phyloP scores from a whole-genome alignment of 2,329 filamentous ascomycete genomes.

The Mycosphaerelloides madeirae region DNA sequence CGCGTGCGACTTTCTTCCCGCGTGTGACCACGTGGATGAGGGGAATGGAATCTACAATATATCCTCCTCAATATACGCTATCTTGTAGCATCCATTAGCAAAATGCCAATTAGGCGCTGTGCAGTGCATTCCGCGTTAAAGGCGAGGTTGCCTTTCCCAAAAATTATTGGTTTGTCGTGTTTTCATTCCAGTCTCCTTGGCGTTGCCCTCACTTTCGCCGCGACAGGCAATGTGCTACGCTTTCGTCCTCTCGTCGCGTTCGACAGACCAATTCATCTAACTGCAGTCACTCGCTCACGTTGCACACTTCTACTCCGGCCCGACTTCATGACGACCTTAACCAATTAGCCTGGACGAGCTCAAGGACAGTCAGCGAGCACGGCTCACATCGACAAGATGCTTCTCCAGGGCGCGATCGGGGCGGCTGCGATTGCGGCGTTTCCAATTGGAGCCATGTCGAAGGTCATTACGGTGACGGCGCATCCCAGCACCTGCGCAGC shows the following conservation, averaged over 20 bases:
- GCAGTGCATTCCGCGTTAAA: too few species aligned
- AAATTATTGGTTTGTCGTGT: not conserved
- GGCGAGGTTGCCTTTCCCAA: too few species aligned
- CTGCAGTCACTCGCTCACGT: slow-evolving; percentile 13
- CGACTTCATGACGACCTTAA: too few species aligned
- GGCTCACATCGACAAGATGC: not conserved
- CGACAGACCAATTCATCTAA: slow-evolving; percentile 6
- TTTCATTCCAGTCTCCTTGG: slow-evolving; percentile 17
- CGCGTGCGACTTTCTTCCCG: too few species aligned
- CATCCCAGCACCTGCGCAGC: not conserved
- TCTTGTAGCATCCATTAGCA: too few species aligned
- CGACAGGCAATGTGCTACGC: not conserved
- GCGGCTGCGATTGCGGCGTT: slow-evolving; percentile 13
- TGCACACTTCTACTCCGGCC: not conserved
- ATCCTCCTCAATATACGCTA: too few species aligned
- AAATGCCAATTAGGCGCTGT: too few species aligned
- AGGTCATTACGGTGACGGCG: slow-evolving; percentile 23
- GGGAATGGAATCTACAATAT: too few species aligned
- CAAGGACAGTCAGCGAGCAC: not conserved
- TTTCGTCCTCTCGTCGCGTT: slow-evolving; percentile 5
- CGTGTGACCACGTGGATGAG: too few species aligned
- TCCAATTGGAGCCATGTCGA: slow-evolving; percentile 11
- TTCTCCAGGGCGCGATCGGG: slow-evolving; percentile 8
- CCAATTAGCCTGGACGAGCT: too few species aligned
- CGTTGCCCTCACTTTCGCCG: slow-evolving; percentile 6